Evolutionary conservation across 805 yeast species (phyloP).

Genomic region (Vanderwaltozyma tropicalis): DNA sequence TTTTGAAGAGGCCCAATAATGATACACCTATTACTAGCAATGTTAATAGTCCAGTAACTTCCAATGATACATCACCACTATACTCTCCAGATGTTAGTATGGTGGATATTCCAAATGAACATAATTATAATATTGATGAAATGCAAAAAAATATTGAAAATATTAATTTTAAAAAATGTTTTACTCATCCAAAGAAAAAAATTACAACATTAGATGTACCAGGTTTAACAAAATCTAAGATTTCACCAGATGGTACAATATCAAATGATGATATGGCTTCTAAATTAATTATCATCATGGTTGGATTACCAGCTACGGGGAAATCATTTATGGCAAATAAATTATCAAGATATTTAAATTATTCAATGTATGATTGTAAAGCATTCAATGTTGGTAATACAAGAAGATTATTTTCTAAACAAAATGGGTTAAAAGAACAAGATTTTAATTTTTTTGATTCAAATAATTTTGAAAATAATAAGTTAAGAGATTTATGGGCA

Average conservation of each 20-base stretch:
- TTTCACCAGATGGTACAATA: conserved; percentile 64
- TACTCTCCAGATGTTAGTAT: neutral
- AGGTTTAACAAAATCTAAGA: conserved; percentile 74
- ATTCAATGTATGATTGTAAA: conserved; percentile 84
- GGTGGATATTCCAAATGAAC: neutral
- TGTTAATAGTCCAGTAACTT: conserved; percentile 40
- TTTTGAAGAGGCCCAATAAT: conserved; percentile 60
- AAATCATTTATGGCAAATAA: conserved; percentile 90
- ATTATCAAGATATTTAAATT: conserved; percentile 78
- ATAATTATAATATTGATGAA: no score
- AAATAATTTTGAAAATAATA: conserved; percentile 50
- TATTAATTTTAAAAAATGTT: no score
- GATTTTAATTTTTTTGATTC: conserved; percentile 83
- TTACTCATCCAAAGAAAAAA: neutral
- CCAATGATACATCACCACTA: conserved; percentile 24
- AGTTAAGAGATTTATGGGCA: conserved; percentile 88
- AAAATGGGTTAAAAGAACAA: conserved; percentile 35
- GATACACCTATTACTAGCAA: conserved; percentile 62
- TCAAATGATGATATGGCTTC: conserved; percentile 62
- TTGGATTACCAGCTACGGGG: conserved; percentile 94
- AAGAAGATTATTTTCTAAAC: conserved; percentile 55
- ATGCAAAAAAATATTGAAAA: no score
- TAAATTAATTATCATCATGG: conserved; percentile 92
- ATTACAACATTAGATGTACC: conserved; percentile 78
- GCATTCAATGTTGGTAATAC: conserved; percentile 96